Evolutionary conservation across 768 basidiomycete species (phyloP).

Genomic region (Leccinum arenicola): DNA sequence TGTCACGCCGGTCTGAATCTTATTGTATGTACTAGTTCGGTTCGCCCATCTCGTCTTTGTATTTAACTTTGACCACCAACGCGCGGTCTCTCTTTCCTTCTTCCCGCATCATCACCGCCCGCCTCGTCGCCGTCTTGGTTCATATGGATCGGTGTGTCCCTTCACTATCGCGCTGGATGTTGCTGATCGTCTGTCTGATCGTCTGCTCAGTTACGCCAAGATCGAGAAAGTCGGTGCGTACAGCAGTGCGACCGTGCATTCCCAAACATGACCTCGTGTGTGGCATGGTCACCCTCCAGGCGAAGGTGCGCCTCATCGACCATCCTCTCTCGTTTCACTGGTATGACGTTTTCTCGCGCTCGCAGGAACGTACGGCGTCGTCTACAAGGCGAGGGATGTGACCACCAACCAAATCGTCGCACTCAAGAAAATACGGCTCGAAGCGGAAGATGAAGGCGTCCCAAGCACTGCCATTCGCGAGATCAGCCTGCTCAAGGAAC

Average conservation of each 20-base stretch:
- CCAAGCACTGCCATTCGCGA: slow-evolving; percentile 98
- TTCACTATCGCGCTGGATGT: slow-evolving; percentile 4
- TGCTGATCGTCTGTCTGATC: slow-evolving; percentile 16
- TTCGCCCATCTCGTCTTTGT: slow-evolving; percentile 13
- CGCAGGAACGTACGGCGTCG: slow-evolving; percentile 95
- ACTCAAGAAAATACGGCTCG: slow-evolving; percentile 97
- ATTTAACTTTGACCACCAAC: slow-evolving; percentile 14
- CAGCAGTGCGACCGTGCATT: slow-evolving; percentile 11
- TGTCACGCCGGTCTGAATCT: slow-evolving; percentile 12
- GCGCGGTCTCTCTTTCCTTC: background rate
- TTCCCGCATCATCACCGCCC: slow-evolving; percentile 8
- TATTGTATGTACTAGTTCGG: slow-evolving; percentile 11
- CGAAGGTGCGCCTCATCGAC: slow-evolving; percentile 35
- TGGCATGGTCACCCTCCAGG: slow-evolving; percentile 31
- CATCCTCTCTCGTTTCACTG: background rate
- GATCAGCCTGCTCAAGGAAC: slow-evolving; percentile 94
- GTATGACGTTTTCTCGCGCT: slow-evolving; percentile 31
- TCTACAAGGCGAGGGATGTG: slow-evolving; percentile 92
- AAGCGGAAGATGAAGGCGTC: slow-evolving; percentile 98
- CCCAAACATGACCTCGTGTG: slow-evolving; percentile 12
- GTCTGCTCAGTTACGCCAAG: slow-evolving; percentile 79
- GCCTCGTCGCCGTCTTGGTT: background rate
- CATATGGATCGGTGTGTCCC: slow-evolving; percentile 35
- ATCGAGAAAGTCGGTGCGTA: slow-evolving; percentile 96
- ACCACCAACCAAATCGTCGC: slow-evolving; percentile 83